Percentiles rank a stretch among this genome's conserved stretches.
Conservation (phyloP, 441 rosid species). For the Eruca vesicaria region DNA sequence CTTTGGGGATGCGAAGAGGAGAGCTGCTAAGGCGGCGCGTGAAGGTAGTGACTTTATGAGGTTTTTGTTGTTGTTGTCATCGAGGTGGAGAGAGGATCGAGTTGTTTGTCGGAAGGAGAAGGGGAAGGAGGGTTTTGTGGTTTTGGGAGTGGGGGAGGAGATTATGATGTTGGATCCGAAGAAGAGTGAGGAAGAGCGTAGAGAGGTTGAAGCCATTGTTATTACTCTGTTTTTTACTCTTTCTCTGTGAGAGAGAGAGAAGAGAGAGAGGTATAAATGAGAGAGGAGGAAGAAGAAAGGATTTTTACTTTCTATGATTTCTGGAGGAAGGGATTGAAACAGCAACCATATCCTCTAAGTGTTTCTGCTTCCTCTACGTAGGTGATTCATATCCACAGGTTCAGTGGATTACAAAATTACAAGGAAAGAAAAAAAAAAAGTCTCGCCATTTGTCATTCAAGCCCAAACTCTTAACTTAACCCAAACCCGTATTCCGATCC, state of each 20-base stretch:
- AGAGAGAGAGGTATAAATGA: background rate
- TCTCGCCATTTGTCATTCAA: background rate
- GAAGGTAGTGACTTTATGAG: background rate
- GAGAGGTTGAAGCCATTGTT: background rate
- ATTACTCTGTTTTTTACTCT: background rate
- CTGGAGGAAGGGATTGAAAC: background rate
- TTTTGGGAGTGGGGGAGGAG: background rate
- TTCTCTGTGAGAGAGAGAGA: background rate
- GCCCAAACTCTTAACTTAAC: background rate
- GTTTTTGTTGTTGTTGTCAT: background rate
- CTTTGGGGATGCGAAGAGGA: background rate
- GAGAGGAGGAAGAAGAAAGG: background rate
- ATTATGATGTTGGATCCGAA: slow-evolving; percentile 7
- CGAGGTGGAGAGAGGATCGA: background rate
- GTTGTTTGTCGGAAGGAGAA: background rate
- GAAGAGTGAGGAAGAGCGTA: background rate
- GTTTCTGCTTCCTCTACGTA: slow-evolving; percentile 2
- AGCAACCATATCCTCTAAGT: background rate
- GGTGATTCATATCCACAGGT: background rate
- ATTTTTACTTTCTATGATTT: background rate
- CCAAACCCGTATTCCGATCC: background rate
- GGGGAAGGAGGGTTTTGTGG: background rate
- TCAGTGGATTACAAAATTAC: background rate
- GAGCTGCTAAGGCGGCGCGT: background rate
- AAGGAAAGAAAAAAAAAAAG: background rate